Evolutionary conservation across 495 filamentous ascomycete genomes (phyloP).

Genomic region (Penicillium flavigenum): DNA sequence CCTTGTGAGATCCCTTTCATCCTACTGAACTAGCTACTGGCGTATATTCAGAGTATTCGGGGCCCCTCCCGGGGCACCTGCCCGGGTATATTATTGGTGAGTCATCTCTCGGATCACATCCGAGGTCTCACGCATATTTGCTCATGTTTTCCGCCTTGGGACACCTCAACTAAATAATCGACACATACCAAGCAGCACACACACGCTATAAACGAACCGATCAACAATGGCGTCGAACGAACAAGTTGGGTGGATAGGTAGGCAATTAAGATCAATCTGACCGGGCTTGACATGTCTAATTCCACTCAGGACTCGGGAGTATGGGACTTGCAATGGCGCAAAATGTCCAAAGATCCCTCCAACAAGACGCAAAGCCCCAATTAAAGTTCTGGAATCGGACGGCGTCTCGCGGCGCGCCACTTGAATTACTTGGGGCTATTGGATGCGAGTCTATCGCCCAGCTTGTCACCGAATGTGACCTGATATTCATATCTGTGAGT

Average conservation of each 20-base stretch:
- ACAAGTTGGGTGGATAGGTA: conserved; percentile 11
- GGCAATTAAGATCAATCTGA: not conserved
- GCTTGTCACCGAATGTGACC: conserved; percentile 10
- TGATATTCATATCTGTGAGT: conserved; percentile 19
- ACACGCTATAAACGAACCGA: not conserved
- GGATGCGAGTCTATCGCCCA: conserved; percentile 10
- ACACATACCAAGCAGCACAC: not conserved
- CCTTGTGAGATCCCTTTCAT: not conserved
- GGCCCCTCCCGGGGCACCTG: too few relatives aligned
- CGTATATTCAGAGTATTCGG: not conserved
- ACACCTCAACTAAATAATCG: not conserved
- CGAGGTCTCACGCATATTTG: not conserved
- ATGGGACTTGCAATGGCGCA: conserved; percentile 17
- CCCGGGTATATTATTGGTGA: not conserved
- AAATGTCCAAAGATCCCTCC: conserved; percentile 11
- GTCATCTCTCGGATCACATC: conserved; percentile 8
- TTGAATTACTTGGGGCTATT: conserved; percentile 5
- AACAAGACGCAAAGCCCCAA: not conserved
- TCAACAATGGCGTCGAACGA: not conserved
- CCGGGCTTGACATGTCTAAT: not conserved
- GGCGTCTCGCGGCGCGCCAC: conserved; percentile 1
- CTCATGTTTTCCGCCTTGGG: not conserved
- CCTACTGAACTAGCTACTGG: not conserved
- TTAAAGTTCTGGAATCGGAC: conserved; percentile 17
- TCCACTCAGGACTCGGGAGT: conserved; percentile 9